A percentile compares a stretch with the other conserved stretches of the same genome.
phyloP scores from a whole-genome alignment of 331 rosid species.

The Phaseolus coccineus region DNA sequence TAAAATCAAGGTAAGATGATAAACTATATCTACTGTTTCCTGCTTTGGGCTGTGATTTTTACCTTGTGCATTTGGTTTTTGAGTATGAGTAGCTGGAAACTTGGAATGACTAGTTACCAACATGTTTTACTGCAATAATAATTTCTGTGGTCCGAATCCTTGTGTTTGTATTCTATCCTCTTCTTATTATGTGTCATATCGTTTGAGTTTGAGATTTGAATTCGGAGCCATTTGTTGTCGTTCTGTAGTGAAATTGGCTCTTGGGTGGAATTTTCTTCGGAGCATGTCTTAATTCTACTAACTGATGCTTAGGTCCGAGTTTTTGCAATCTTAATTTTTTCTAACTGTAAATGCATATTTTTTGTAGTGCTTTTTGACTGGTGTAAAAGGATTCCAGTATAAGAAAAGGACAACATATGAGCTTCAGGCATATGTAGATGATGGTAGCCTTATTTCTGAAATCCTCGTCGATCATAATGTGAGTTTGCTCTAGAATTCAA shows the following conservation, averaged over 20 bases:
- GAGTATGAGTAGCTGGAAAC: slow-evolving; percentile 16
- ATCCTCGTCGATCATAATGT: slow-evolving; percentile 78
- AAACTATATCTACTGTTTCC: slow-evolving; percentile 25
- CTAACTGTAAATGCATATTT: slow-evolving; percentile 37
- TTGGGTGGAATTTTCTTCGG: slow-evolving; percentile 8
- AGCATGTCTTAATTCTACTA: slow-evolving; percentile 4
- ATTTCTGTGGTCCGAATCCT: slow-evolving; percentile 17
- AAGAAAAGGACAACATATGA: slow-evolving; percentile 67
- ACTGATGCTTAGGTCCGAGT: neutral
- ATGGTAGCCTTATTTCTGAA: slow-evolving; percentile 92
- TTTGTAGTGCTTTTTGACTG: slow-evolving; percentile 89
- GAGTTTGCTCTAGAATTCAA: slow-evolving; percentile 50
- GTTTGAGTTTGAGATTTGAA: slow-evolving; percentile 16
- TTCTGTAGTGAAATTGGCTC: slow-evolving; percentile 7
- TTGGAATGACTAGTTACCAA: slow-evolving; percentile 12
- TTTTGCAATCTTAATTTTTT: slow-evolving; percentile 29
- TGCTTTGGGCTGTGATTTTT: slow-evolving; percentile 30
- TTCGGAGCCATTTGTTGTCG: neutral
- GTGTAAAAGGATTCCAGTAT: slow-evolving; percentile 85
- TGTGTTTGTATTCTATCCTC: slow-evolving; percentile 3
- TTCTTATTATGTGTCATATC: slow-evolving; percentile 18
- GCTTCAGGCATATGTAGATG: slow-evolving; percentile 84
- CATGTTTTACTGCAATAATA: slow-evolving; percentile 1
- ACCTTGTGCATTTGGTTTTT: slow-evolving; percentile 24
- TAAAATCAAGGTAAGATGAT: slow-evolving; percentile 76